These are phyloP conservation scores for Arthrinium phaeospermum DNA, from an alignment of 2,329 filamentous ascomycete species.

Conservation along the genomic window DNA sequence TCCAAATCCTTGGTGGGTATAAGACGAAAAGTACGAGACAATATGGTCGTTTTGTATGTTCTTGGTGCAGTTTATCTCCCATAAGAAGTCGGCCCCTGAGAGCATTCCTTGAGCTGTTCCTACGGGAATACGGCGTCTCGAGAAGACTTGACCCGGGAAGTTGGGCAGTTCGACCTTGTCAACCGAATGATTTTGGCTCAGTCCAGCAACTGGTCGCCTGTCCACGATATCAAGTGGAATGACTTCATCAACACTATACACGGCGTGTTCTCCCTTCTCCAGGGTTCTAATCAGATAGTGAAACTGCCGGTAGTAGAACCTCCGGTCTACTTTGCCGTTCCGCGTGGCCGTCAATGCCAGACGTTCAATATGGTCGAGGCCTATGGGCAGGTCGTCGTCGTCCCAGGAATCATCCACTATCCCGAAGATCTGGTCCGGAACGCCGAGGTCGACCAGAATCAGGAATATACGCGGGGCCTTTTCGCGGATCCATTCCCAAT, in stretches of 20 bases:
- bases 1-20: conserved; percentile 66
- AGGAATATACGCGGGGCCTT: conserved; percentile 74
- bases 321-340: conserved; percentile 68
- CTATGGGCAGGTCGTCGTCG: conserved; percentile 75
- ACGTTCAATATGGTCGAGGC: conserved; percentile 67
- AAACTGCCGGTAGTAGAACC: conserved; percentile 74
- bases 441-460: conserved; percentile 71
- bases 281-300: conserved; percentile 71
- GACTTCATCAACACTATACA: conserved; percentile 70
- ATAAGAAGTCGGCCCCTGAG: conserved; percentile 60
- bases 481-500: conserved; percentile 77
- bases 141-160: conserved; percentile 60
- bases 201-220: conserved; percentile 49
- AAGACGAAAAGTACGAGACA: conserved; percentile 74
- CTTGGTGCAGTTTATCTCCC: conserved; percentile 64
- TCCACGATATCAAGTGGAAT: conserved; percentile 73
- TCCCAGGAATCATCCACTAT: conserved; percentile 79
- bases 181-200: conserved; percentile 46
- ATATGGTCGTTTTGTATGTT: conserved; percentile 71
- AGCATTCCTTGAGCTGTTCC: conserved; percentile 52
- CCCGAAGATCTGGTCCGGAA: conserved; percentile 76
- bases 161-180: conserved; percentile 70
- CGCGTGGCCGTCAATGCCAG: conserved; percentile 64
- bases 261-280: conserved; percentile 63
- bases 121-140: conserved; percentile 63